A percentile compares a stretch with the other conserved stretches of the same genome.
Conservation (phyloP, 1,284 basidiomycete genomes). For the Malassezia sp. region DNA sequence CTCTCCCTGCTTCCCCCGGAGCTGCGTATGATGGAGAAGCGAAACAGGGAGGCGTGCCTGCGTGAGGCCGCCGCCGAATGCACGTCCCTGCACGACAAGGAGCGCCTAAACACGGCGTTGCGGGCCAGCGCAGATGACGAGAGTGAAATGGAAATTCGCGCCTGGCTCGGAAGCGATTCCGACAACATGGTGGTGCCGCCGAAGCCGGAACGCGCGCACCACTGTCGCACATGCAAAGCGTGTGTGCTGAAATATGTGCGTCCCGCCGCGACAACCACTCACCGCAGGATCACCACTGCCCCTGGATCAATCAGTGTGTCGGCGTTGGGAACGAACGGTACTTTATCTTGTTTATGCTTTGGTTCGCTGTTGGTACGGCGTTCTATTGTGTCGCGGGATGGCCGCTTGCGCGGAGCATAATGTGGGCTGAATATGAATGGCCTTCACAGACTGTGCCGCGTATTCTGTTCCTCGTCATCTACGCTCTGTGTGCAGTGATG, state of each 20-base stretch:
- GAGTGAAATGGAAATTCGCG: constrained; percentile 31
- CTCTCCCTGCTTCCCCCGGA: constrained; percentile 36
- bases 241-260: constrained; percentile 90
- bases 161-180: constrained; percentile 33
- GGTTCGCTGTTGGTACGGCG: constrained; percentile 30
- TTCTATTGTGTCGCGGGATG: constrained; percentile 24
- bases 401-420: constrained; percentile 7
- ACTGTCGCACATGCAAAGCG: constrained; percentile 81
- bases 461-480: constrained; percentile 55
- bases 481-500: constrained; percentile 61
- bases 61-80: not conserved
- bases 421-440: constrained; percentile 52
- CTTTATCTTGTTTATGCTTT: constrained; percentile 83
- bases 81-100: too few species aligned
- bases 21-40: constrained; percentile 30
- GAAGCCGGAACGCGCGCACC: constrained; percentile 84
- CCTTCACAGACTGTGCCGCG: constrained; percentile 56
- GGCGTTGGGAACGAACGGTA: constrained; percentile 90
- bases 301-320: constrained; percentile 93
- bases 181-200: constrained; percentile 45
- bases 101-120: not conserved
- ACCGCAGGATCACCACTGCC: constrained; percentile 47
- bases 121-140: constrained; percentile 25
- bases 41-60: constrained; percentile 19
- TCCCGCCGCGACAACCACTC: too few species aligned